A percentile compares a stretch with the other conserved stretches of the same genome.
These are phyloP conservation scores for Westerdykella aurantiaca DNA, from an alignment of 2,329 filamentous ascomycete species.

Conservation along the genomic window DNA sequence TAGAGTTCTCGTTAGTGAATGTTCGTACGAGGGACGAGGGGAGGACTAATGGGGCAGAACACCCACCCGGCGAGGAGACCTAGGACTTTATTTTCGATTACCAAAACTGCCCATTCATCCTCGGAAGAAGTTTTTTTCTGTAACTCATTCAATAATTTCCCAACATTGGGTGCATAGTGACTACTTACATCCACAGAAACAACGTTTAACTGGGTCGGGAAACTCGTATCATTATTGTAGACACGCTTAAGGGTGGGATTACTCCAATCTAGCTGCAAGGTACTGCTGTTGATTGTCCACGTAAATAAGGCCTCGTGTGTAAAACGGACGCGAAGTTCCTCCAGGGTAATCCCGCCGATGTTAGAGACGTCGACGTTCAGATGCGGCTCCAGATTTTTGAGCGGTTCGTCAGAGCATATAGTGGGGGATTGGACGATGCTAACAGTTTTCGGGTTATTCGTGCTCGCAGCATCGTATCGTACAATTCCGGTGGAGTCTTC, in stretches of 20 bases:
- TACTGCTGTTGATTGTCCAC: conserved; percentile 39
- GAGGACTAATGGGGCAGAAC: no score
- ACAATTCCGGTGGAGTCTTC: conserved; percentile 36
- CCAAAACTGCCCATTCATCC: conserved; percentile 37
- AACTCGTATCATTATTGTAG: conserved; percentile 23
- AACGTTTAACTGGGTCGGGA: conserved; percentile 2
- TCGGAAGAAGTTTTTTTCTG: conserved; percentile 3
- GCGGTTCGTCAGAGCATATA: conserved; percentile 34
- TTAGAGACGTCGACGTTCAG: conserved; percentile 18
- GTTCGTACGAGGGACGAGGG: no score
- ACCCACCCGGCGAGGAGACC: no score
- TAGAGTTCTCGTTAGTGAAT: conserved; percentile 4
- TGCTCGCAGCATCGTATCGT: conserved; percentile 31
- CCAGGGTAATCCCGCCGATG: conserved; percentile 26
- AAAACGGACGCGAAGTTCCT: conserved; percentile 22
- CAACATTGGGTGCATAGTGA: conserved; percentile 15
- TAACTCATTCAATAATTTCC: no score
- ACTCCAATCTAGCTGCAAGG: conserved; percentile 35
- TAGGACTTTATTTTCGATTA: conserved; percentile 26
- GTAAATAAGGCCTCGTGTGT: conserved; percentile 35
- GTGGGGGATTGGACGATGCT: no score
- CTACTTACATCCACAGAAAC: no score
- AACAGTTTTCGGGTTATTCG: conserved; percentile 12
- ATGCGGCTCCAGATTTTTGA: conserved; percentile 16
- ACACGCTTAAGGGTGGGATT: conserved; percentile 38